phyloP scores from a whole-genome alignment of 192 early-diverging fungal species.

The Backusella luteola region DNA sequence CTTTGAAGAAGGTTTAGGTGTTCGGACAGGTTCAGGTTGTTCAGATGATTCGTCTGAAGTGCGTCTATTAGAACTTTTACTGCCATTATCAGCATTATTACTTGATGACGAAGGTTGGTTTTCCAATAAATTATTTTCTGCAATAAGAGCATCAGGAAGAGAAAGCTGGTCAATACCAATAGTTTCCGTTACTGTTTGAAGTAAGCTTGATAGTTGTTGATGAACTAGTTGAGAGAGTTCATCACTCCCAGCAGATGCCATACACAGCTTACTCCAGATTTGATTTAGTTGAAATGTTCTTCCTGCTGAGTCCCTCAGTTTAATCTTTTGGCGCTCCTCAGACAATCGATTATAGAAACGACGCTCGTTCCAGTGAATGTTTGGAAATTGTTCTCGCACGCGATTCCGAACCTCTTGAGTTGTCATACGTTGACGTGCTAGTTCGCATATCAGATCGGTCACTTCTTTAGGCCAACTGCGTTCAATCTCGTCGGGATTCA shows the following conservation, averaged over 20 bases:
- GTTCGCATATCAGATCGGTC: conserved; percentile 47
- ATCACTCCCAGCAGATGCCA: conserved; percentile 35
- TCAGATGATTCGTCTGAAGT: not conserved
- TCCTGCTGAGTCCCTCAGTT: conserved; percentile 44
- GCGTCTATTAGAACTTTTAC: not conserved
- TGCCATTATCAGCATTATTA: not conserved
- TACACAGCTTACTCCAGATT: conserved; percentile 47
- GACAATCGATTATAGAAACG: conserved; percentile 59
- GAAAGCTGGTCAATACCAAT: conserved; percentile 10
- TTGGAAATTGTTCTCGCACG: conserved; percentile 50
- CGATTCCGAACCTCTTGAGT: conserved; percentile 41
- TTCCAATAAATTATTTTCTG: not conserved
- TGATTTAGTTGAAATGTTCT: conserved; percentile 45
- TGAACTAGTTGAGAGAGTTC: conserved; percentile 28
- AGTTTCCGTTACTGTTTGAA: conserved; percentile 10
- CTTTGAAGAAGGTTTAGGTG: not conserved
- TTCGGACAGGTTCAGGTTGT: not conserved
- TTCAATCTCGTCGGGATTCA: conserved; percentile 52
- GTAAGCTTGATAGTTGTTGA: not conserved
- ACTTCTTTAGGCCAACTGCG: conserved; percentile 50
- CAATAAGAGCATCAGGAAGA: not conserved
- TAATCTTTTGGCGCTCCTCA: conserved; percentile 56
- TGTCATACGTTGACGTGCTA: conserved; percentile 44
- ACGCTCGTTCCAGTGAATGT: conserved; percentile 55
- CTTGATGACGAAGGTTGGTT: not conserved